Evolutionary conservation across 495 filamentous ascomycete species (phyloP).

Genomic region (Neurospora sp.): DNA sequence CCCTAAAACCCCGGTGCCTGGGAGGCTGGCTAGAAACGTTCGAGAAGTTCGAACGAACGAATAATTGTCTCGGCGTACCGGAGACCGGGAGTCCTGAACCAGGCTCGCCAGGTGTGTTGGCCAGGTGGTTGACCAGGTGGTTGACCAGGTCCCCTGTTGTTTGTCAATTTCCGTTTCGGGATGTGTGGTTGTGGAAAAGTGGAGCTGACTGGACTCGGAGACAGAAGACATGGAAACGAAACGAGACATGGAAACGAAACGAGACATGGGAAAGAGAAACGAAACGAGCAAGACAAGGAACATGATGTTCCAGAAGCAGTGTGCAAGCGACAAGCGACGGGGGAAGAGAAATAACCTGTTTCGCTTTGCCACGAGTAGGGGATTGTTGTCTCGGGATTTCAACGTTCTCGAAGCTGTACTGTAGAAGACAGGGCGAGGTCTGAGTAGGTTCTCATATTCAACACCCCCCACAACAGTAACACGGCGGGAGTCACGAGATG

Average conservation of each 20-base stretch:
- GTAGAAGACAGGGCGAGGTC: background rate
- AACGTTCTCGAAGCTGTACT: background rate
- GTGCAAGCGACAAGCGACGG: background rate
- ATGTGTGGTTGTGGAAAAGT: background rate
- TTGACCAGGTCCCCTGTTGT: background rate
- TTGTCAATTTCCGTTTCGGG: background rate
- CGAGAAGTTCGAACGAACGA: background rate
- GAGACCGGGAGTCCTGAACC: background rate
- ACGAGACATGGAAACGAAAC: background rate
- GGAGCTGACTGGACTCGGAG: background rate
- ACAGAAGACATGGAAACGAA: background rate
- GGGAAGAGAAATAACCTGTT: background rate
- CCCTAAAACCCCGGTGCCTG: background rate
- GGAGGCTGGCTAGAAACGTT: background rate
- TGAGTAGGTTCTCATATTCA: background rate
- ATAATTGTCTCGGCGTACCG: background rate
- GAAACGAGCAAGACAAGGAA: background rate
- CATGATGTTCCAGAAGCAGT: background rate
- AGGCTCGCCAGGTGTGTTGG: background rate
- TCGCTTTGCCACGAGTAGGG: background rate
- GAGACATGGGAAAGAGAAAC: background rate
- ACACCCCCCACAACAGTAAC: background rate
- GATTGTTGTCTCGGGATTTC: background rate
- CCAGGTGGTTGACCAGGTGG: too few species aligned
- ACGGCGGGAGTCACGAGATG: background rate